phyloP scores from a whole-genome alignment of 140 eudicot genomes.

The Bidens hawaiensis region DNA sequence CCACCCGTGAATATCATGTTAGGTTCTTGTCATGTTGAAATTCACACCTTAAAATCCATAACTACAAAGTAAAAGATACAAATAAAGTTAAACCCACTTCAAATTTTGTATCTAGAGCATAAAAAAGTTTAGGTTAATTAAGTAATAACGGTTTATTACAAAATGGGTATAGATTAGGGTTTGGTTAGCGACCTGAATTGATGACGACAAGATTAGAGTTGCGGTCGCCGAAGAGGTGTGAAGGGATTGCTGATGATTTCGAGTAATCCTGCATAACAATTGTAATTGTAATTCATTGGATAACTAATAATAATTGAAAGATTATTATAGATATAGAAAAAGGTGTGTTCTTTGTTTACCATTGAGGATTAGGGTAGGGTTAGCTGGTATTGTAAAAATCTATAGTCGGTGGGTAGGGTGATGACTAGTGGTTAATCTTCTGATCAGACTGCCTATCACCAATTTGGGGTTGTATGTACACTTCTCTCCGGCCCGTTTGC shows the following conservation, averaged over 20 bases:
- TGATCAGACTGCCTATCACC: no score
- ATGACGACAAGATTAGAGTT: slow-evolving; percentile 87
- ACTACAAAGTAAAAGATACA: not conserved
- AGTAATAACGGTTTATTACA: no score
- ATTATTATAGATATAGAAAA: not conserved
- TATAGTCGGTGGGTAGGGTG: no score
- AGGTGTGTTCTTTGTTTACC: slow-evolving; percentile 3
- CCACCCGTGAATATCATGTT: no score
- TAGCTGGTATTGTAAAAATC: no score
- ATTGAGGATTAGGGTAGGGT: slow-evolving; percentile 15
- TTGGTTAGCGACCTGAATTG: slow-evolving; percentile 65
- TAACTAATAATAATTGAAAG: not conserved
- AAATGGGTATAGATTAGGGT: slow-evolving; percentile 18
- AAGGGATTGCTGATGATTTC: slow-evolving; percentile 66
- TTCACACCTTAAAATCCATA: slow-evolving; percentile 1
- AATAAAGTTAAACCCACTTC: not conserved
- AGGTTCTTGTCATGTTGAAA: no score
- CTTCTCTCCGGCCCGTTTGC: no score
- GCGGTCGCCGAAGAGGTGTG: slow-evolving; percentile 80
- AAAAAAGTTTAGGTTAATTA: not conserved
- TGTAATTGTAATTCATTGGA: slow-evolving; percentile 11
- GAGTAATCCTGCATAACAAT: slow-evolving; percentile 64
- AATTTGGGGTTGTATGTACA: no score
- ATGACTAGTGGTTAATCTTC: no score
- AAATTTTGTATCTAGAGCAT: not conserved